Base-by-base conservation (phyloP, 2,329 filamentous ascomycete genomes). In the Alternaria incomplexa region DNA sequence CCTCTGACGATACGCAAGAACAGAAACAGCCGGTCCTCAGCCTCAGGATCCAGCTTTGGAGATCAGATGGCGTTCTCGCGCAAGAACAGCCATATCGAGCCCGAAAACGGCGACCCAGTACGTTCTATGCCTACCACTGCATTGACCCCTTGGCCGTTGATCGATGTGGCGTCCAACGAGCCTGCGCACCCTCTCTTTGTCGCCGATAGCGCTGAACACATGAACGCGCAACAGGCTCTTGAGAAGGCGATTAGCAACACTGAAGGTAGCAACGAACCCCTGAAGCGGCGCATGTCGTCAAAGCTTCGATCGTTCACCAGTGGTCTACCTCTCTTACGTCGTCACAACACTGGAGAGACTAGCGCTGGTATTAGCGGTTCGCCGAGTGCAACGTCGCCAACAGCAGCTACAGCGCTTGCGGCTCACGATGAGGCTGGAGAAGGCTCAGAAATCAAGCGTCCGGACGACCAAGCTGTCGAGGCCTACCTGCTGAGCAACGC, bases 1-100 rank as follows among this genome's bases (percentile, higher is more conserved):
- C 75, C 76, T 73, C 68, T 77, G 63, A 73, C 65, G 12, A 66
- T 79, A 60, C 75, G 74, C 40, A 79, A 78, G 59, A 74, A 74
- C 50, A 75, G 75, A 47, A 70, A 71, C 53, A 77, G 71, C 40
- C 69, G 66, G 45, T 77, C 75, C 9, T 74, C 75, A 12, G 58
- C 73, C 10, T 77, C 76, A 23, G 68, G 56, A 17, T 75, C 75
- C 20, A 74, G 67, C 26, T 64, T 68, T 43, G 65, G 65, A 36
- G 62, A 69, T 23, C 53, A 36, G 3, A 69, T 64, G 64, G 46
- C 57, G 22, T 61, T 43, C n/a, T 66, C 66, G 23, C 65, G 66
- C 50, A 62, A 65, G 52, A 56, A 52, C 47, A 71, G 65, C 36
- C 60, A 66, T 11, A 64, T 69, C 26, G 56, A 66, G 36, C 45